These are phyloP conservation scores for Leishmania tarentolae DNA, from an alignment of 208 protist genomes.

Conservation along the genomic window DNA sequence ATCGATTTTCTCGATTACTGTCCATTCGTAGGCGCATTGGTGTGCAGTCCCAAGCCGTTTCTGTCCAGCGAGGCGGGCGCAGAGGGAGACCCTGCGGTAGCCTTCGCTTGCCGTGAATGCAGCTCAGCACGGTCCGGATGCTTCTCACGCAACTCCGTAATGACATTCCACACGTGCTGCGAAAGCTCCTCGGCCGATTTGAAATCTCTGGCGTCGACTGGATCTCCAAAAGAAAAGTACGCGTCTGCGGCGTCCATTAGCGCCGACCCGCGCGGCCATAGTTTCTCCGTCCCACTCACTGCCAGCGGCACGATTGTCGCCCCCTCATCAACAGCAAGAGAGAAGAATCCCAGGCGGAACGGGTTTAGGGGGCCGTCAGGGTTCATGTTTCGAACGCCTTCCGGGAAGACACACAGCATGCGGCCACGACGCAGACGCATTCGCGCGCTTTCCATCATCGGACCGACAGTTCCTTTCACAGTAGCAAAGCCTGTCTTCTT, in stretches of 20 bases:
- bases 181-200: constrained; percentile 64
- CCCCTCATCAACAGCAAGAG: constrained; percentile 71
- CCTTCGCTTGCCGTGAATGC: constrained; percentile 11
- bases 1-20: not conserved
- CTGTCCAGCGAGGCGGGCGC: not conserved
- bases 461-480: constrained; percentile 76
- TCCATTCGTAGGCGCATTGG: not conserved
- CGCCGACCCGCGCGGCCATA: constrained; percentile 65
- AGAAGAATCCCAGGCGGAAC: constrained; percentile 87
- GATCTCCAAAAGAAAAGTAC: constrained; percentile 80
- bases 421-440: constrained; percentile 68
- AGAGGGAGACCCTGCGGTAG: not conserved
- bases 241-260: constrained; percentile 56
- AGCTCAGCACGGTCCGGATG: constrained; percentile 71
- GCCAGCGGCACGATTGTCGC: constrained; percentile 83
- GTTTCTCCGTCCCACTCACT: constrained; percentile 72
- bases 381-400: constrained; percentile 73
- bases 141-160: constrained; percentile 62
- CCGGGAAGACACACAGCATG: constrained; percentile 85
- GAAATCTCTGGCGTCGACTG: constrained; percentile 66
- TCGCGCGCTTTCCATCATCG: constrained; percentile 81
- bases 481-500: constrained; percentile 75
- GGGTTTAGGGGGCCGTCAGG: constrained; percentile 68
- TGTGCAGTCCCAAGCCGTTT: not conserved
- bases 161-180: constrained; percentile 62